Base-by-base conservation (phyloP, 73 alveolate genomes). In the Paramecium tetraurelia region DNA sequence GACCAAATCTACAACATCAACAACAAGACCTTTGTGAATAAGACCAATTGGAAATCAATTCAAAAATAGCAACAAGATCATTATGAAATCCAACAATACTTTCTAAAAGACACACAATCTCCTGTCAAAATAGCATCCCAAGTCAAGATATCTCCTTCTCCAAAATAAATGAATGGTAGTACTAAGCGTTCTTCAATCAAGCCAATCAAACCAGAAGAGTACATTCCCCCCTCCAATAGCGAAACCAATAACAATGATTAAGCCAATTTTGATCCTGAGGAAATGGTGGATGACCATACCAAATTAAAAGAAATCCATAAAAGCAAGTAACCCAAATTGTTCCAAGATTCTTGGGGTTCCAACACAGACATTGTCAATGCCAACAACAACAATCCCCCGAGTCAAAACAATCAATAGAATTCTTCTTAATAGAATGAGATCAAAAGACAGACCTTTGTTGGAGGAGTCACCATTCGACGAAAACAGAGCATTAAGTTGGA, bases 181-280 rank as follows among this genome's bases (percentile, higher is more conserved):
- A 20, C 21, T 11, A 80, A 80, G 21, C 35, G 76, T 16, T 10
- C 48, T 4, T 80, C 90, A 80, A 24, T 80, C 11, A 80, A 31
- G 20, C 75, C 75, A 18, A 14, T 31, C 2, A 43, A 40, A 48
- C n/a, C 20, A 46, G 90, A 80, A 48, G 90, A 80, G 21, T 21
- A 48, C 3, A 12, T 48, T 14, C 7, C 9, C 1, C 59, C 59
- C 2, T 21, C 57, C 4, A 40, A 46, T 41, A 24, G 50, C 14
- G 90, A 80, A 20, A 80, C 90, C 16, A 80, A 43, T 46, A 44
- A 80, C 20, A 33, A 80, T 20, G 90, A 80, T 21, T 33, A 80
- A 80, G 75, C 75, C n/a, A 80, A 80, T 80, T n/a, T 80, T 20
- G 57, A 80, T n/a, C 90, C 90, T 38, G 50, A 80, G 24, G 90